Base-by-base conservation (phyloP, 1,284 basidiomycete species). In the Schizophyllum commune region DNA sequence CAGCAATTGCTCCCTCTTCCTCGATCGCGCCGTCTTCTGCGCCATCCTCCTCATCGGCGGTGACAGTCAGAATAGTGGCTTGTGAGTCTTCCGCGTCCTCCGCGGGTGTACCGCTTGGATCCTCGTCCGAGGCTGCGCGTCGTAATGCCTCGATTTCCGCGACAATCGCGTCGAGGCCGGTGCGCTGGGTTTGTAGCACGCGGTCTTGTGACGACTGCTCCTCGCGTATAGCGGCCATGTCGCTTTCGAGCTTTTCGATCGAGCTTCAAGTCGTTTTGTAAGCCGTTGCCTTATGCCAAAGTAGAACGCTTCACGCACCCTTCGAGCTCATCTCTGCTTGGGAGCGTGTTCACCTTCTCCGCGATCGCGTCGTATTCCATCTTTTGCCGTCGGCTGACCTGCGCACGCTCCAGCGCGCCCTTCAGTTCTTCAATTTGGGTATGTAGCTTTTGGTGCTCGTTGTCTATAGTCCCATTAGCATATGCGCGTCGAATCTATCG, bases 291-390 rank as follows among this genome's bases (percentile, higher is more conserved):
- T 56, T 21, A 22, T 32, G 15, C 4, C 15, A 52, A 58, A 17
- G 21, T 56, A 52, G 52, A 11, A 58, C n/a, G 59, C 32, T 39
- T n/a, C n/a, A 79, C 82, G 68, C 67, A 90, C 91, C 78, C 79
- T 66, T 88, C 84, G 17, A 92, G 77, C 66, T 92, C 91, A 15
- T 85, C 83, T 60, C 90, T 78, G 65, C 78, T 85, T 1, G 90
- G 89, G 3, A 92, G 73, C n/a, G 82, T 81, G 67, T 91, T 91
- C 56, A 92, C 84, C 70, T 86, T 91, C 74, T 92, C 91, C 3
- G 91, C 82, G 56, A 93, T 82, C 56, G 82, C 75, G 73, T 93
- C 90, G 69, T 93, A 93, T 68, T 93, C 90, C 66, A 92, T 89
- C 75, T 91, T 93, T 61, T 85, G 81, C 63, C 78, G 78, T 55